Base-by-base conservation (phyloP, 257 asterid genomes). In the Coffea eugenioides region DNA sequence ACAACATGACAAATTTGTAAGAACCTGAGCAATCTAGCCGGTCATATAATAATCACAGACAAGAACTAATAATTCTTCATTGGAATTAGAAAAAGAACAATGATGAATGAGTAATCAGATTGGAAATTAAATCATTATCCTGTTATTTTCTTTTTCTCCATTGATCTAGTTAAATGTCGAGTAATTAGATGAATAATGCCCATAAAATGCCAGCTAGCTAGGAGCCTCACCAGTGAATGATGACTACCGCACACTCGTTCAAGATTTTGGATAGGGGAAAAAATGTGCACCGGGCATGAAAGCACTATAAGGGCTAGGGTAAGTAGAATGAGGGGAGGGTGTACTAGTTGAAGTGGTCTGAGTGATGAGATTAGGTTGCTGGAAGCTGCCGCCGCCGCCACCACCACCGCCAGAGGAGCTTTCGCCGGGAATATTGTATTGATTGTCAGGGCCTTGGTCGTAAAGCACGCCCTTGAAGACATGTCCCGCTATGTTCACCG, bases 381-480 rank as follows among this genome's bases (percentile, higher is more conserved):
- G 89, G 69, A 83, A 77, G 18, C 82, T 75, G 5, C 79, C 80
- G 23, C 61, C 78, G 70, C 82, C 77, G 45, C 64, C 76, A 8
- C 62, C 57, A 23, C 62, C 62, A 5, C 23, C 45, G 2, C 67
- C 79, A 39, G 89, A 86, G 21, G 88, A 76, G 84, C 85, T 85
- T 77, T 88, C 91, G 64, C 90, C 93, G 66, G 88, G 72, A n/a
- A 36, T 61, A 39, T 39, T 39, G 65, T 77, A 83, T 75, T 83
- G 83, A 70, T 46, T 77, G 9, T 77, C 86, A 0, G 85, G 81
- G 0, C 98, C 97, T 67, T 93, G 97, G 77, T 93, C 97, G 68
- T 90, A 93, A 51, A 93, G 87, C n/a, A 93, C 85, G 0, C 98
- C 98, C 3, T 92, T 89, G 82, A 93, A 93, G 14, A 89, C 79